Conservation (phyloP, 106 monocot species). For the Hemerocallis citrina region DNA sequence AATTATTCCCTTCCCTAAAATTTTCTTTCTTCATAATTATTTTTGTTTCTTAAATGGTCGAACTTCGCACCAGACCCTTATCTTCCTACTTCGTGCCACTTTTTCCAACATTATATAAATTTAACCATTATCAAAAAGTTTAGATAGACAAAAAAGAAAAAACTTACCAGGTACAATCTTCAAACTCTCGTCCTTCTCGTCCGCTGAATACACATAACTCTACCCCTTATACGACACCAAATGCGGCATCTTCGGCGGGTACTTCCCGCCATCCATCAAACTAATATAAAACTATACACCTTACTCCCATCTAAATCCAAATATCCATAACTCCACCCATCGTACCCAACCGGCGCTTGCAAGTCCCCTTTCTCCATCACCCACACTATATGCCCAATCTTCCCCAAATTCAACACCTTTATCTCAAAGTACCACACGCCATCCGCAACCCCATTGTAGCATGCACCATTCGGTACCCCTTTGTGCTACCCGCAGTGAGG, state of each 20-base stretch:
- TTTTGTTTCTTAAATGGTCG: no score
- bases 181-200: constrained; percentile 69
- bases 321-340: constrained; percentile 71
- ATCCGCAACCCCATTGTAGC: constrained; percentile 66
- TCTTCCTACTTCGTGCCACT: no score
- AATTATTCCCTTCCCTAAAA: no score
- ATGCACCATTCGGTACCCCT: constrained; percentile 93
- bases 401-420: constrained; percentile 47
- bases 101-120: no score
- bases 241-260: constrained; percentile 53
- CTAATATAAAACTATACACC: constrained; percentile 78
- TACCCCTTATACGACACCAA: constrained; percentile 81
- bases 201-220: constrained; percentile 51
- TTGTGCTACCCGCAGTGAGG: constrained; percentile 68
- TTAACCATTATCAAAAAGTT: no score
- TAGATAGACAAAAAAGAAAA: no score
- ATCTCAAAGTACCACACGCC: constrained; percentile 96
- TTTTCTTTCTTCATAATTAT: no score
- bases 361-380: constrained; percentile 85
- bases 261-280: constrained; percentile 64
- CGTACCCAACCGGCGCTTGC: constrained; percentile 92
- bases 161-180: constrained; percentile 79
- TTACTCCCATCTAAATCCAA: constrained; percentile 87
- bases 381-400: constrained; percentile 85
- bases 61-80: no score